Conservation (phyloP, 345 rosid species). For the Eucalyptus coolabah region DNA sequence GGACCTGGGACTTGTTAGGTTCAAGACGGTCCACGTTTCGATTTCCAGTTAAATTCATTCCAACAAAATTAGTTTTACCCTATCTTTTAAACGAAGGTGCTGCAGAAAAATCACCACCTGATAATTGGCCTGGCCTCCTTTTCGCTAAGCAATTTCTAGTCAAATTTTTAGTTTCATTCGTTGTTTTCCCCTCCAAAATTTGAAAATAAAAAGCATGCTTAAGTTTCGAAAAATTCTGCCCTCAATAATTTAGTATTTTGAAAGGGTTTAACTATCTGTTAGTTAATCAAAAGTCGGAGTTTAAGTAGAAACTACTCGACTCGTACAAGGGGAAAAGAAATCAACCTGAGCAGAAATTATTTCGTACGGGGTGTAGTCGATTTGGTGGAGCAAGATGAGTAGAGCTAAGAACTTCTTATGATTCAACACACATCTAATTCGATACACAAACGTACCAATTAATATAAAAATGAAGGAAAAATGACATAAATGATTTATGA, state of each 20-base stretch:
- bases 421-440: neutral
- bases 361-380: neutral
- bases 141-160: too few species aligned
- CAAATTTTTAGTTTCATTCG: neutral
- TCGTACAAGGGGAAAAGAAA: neutral
- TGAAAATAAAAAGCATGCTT: too few species aligned
- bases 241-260: neutral
- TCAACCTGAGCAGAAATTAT: neutral
- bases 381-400: too few species aligned
- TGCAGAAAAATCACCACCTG: neutral
- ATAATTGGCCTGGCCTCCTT: too few species aligned
- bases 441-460: neutral
- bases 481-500: too few species aligned
- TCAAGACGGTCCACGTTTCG: neutral
- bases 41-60: neutral
- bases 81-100: neutral
- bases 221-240: neutral
- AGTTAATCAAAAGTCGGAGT: neutral
- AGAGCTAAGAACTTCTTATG: too few species aligned
- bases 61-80: too few species aligned
- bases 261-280: neutral
- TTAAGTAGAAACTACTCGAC: neutral
- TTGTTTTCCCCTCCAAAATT: too few species aligned
- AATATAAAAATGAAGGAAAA: too few species aligned
- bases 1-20: neutral